phyloP scores from a whole-genome alignment of 805 yeast genomes.

The Kluyveromyces nonfermentans region DNA sequence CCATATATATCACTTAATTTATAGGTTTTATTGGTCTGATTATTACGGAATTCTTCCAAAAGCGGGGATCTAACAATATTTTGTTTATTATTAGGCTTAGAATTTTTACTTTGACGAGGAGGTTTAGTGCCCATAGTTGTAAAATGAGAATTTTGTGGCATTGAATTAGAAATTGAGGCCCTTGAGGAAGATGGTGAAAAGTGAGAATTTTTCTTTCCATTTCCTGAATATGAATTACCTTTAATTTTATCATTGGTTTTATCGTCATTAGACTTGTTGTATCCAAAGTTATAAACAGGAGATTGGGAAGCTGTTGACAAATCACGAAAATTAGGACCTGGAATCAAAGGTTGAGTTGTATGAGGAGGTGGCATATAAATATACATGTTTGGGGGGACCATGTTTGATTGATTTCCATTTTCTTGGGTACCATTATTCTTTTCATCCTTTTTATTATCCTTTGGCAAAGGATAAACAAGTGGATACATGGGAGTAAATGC shows the following conservation, averaged over 20 bases:
- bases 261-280: slow-evolving; percentile 4
- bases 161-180: slow-evolving; percentile 2
- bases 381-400: slow-evolving; percentile 5
- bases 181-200: slow-evolving; percentile 2
- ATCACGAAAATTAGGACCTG: slow-evolving; percentile 2
- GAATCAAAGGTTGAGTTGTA: too few relatives aligned
- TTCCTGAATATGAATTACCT: slow-evolving; percentile 19
- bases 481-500: slow-evolving; percentile 5
- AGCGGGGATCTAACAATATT: slow-evolving; percentile 68
- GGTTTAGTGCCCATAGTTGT: background rate
- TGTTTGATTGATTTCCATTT: background rate
- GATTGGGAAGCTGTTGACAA: background rate
- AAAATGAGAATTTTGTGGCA: slow-evolving; percentile 3
- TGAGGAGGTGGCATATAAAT: slow-evolving; percentile 8
- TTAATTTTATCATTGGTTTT: slow-evolving; percentile 9
- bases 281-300: slow-evolving; percentile 4
- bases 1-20: slow-evolving; percentile 70
- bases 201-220: background rate
- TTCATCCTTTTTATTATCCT: background rate
- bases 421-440: background rate
- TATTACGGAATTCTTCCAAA: slow-evolving; percentile 73
- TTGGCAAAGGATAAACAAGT: slow-evolving; percentile 1
- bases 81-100: slow-evolving; percentile 16
- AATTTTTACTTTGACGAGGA: slow-evolving; percentile 7
- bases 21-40: slow-evolving; percentile 44